Evolutionary conservation across 805 yeast species (phyloP).

Genomic region (Kuraishia hungarica): DNA sequence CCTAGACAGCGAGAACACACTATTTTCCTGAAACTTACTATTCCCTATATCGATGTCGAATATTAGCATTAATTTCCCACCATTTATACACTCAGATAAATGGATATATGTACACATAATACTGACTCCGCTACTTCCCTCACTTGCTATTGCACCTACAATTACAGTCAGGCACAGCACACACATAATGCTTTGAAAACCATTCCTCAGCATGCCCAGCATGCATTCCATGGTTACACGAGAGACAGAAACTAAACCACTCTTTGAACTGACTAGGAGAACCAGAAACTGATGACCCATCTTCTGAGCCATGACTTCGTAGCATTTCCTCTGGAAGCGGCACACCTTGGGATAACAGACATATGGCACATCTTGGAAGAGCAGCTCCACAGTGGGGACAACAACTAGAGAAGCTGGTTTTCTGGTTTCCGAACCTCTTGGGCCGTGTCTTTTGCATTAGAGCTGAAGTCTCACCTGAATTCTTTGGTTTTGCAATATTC

Average conservation of each 20-base stretch:
- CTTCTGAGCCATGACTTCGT: slow-evolving; percentile 13
- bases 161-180: slow-evolving; percentile 91
- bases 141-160: slow-evolving; percentile 68
- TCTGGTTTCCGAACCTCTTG: slow-evolving; percentile 6
- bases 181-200: slow-evolving; percentile 79
- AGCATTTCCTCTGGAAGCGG: slow-evolving; percentile 38
- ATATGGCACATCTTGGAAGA: slow-evolving; percentile 85
- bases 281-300: slow-evolving; percentile 2
- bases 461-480: neutral
- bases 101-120: neutral
- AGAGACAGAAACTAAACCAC: slow-evolving; percentile 88
- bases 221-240: slow-evolving; percentile 91
- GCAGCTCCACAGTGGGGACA: slow-evolving; percentile 88
- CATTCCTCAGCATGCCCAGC: slow-evolving; percentile 95
- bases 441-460: neutral
- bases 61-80: no score
- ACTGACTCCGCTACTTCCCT: slow-evolving; percentile 8
- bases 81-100: no score
- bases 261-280: slow-evolving; percentile 44
- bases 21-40: no score
- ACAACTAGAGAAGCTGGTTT: slow-evolving; percentile 10
- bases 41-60: no score
- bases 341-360: slow-evolving; percentile 71
- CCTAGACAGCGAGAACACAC: neutral
- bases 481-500: slow-evolving; percentile 38